Percentiles rank a stretch among this genome's conserved stretches.
Evolutionary conservation across 495 filamentous ascomycete genomes (phyloP).

Genomic region (Penicillium fimorum): DNA sequence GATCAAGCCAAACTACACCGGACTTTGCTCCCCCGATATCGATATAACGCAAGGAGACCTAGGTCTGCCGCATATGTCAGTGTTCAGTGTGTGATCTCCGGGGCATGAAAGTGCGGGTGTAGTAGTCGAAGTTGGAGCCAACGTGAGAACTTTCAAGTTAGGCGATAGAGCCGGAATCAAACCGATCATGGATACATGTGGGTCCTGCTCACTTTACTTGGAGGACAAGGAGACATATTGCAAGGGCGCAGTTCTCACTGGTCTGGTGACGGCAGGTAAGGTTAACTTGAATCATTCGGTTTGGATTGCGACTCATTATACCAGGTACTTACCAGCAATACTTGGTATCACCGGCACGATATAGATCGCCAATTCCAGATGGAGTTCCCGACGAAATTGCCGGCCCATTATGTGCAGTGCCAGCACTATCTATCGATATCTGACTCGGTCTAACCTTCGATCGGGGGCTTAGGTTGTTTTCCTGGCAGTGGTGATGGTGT

Average conservation of each 20-base stretch:
- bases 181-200: conserved; percentile 53
- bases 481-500: conserved; percentile 57
- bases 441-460: conserved; percentile 53
- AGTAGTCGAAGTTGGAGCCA: conserved; percentile 51
- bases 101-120: conserved; percentile 59
- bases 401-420: conserved; percentile 61
- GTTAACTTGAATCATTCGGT: background rate
- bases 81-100: conserved; percentile 46
- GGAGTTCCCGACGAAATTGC: conserved; percentile 55
- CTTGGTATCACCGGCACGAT: conserved; percentile 57
- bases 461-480: conserved; percentile 61
- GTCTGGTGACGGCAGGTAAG: conserved; percentile 36
- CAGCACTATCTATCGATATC: conserved; percentile 53
- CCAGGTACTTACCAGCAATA: conserved; percentile 68
- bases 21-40: conserved; percentile 50
- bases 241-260: conserved; percentile 31
- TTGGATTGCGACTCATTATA: background rate
- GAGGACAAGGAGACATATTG: conserved; percentile 46
- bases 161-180: conserved; percentile 62
- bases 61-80: conserved; percentile 46
- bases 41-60: conserved; percentile 49
- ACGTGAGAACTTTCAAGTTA: conserved; percentile 53
- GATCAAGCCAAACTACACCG: conserved; percentile 47
- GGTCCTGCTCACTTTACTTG: conserved; percentile 49
- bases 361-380: conserved; percentile 66